These are phyloP conservation scores for Chaetomium sp. DNA, from an alignment of 2,329 filamentous ascomycete genomes.

Conservation along the genomic window DNA sequence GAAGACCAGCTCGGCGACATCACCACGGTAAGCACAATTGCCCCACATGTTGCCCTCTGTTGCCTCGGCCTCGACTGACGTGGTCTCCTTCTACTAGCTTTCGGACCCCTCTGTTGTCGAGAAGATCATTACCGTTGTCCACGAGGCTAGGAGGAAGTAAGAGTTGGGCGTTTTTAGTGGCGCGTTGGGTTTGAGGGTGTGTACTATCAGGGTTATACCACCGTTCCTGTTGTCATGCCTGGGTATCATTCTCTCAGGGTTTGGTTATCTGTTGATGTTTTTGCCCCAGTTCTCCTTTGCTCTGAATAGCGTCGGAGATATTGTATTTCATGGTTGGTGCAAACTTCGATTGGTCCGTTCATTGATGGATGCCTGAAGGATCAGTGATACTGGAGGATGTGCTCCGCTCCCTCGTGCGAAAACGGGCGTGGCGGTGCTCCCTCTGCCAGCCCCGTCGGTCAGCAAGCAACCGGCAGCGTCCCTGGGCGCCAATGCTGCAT, in stretches of 20 bases:
- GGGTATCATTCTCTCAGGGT: slow-evolving; percentile 3
- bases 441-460: neutral
- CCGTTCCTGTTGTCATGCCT: slow-evolving; percentile 14
- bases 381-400: neutral
- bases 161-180: slow-evolving; percentile 4
- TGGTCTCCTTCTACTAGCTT: slow-evolving; percentile 54
- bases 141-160: slow-evolving; percentile 61
- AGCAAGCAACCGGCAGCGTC: neutral
- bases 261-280: neutral
- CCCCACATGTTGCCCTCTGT: neutral
- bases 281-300: neutral
- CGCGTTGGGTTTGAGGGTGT: slow-evolving; percentile 6
- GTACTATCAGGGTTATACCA: slow-evolving; percentile 26
- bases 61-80: slow-evolving; percentile 27
- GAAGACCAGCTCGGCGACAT: slow-evolving; percentile 95
- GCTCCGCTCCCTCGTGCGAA: neutral
- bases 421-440: neutral
- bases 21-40: slow-evolving; percentile 68
- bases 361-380: slow-evolving; percentile 8
- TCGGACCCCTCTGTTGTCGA: slow-evolving; percentile 88
- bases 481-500: neutral
- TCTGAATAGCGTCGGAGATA: neutral
- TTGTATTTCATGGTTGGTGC: neutral
- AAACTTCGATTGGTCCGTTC: neutral
- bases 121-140: slow-evolving; percentile 83